Conservation (phyloP, 495 filamentous ascomycete genomes). For the Glonium stellatum region DNA sequence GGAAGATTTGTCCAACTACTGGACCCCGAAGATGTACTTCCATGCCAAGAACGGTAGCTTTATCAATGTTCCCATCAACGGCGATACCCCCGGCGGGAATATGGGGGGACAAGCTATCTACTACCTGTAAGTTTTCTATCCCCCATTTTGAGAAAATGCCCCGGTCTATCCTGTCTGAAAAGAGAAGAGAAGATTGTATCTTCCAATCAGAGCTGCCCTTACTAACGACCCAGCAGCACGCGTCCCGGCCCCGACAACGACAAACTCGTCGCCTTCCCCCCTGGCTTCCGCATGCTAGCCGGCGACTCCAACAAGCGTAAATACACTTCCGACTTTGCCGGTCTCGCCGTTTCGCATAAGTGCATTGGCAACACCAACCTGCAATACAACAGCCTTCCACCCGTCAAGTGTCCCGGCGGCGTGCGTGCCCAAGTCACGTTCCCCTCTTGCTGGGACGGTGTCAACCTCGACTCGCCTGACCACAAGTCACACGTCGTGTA, state of each 20-base stretch:
- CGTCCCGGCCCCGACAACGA: slow-evolving; percentile 53
- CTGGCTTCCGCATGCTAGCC: slow-evolving; percentile 67
- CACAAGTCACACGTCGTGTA: slow-evolving; percentile 56
- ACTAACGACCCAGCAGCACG: slow-evolving; percentile 46
- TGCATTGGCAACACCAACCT: slow-evolving; percentile 45
- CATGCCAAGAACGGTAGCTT: slow-evolving; percentile 57
- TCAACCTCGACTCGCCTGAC: slow-evolving; percentile 43
- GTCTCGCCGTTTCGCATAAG: slow-evolving; percentile 47
- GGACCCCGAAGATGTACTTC: slow-evolving; percentile 66
- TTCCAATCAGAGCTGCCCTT: neutral
- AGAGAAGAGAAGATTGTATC: neutral
- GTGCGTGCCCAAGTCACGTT: slow-evolving; percentile 56
- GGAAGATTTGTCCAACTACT: slow-evolving; percentile 70
- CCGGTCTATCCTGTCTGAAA: no score
- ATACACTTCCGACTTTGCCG: slow-evolving; percentile 39
- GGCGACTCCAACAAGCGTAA: slow-evolving; percentile 52
- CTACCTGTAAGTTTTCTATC: slow-evolving; percentile 53
- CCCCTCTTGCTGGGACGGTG: slow-evolving; percentile 45
- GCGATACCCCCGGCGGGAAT: slow-evolving; percentile 46
- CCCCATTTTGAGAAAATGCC: neutral
- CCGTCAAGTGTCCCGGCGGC: slow-evolving; percentile 50
- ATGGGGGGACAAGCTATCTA: slow-evolving; percentile 49
- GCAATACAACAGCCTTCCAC: slow-evolving; percentile 37
- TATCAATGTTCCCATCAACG: slow-evolving; percentile 57
- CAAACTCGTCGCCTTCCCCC: slow-evolving; percentile 59